phyloP scores from a whole-genome alignment of 257 asterid genomes.

The Paulownia fortunei region DNA sequence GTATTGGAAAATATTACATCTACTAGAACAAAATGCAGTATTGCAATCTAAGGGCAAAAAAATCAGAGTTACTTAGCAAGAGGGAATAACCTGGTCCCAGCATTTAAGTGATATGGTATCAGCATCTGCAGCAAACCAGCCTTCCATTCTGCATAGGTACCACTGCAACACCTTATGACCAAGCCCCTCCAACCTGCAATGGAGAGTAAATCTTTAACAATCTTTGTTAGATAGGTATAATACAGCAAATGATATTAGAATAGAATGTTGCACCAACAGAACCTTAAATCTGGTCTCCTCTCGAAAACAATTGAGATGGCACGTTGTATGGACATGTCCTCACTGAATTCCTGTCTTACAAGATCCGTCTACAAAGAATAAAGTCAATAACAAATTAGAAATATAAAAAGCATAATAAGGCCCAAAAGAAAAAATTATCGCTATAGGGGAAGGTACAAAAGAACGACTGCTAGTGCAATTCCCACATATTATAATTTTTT shows the following conservation, averaged over 20 bases:
- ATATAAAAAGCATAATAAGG: background rate
- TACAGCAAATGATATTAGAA: background rate
- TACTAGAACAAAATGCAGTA: conserved; percentile 5
- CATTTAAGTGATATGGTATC: conserved; percentile 89
- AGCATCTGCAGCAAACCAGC: conserved; percentile 99
- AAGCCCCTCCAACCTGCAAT: conserved; percentile 77
- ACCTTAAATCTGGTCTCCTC: conserved; percentile 93
- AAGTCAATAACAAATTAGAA: conserved; percentile 25
- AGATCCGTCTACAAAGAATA: conserved; percentile 61
- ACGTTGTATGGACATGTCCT: conserved; percentile 80
- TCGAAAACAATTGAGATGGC: conserved; percentile 85
- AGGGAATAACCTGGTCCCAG: conserved; percentile 85
- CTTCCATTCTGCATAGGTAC: conserved; percentile 98
- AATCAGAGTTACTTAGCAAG: background rate
- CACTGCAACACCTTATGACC: conserved; percentile 86
- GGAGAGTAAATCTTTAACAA: conserved; percentile 4
- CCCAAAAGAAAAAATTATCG: background rate
- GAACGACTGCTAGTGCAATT: background rate
- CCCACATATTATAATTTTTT: background rate
- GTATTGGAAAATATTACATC: background rate
- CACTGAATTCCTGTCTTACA: conserved; percentile 70
- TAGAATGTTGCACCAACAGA: background rate
- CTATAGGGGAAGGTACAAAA: background rate
- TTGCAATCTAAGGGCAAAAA: background rate
- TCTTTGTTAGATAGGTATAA: background rate